Percentiles rank a stretch among this genome's conserved stretches.
Conservation (phyloP, 441 rosid genomes). For the Populus hybrid region DNA sequence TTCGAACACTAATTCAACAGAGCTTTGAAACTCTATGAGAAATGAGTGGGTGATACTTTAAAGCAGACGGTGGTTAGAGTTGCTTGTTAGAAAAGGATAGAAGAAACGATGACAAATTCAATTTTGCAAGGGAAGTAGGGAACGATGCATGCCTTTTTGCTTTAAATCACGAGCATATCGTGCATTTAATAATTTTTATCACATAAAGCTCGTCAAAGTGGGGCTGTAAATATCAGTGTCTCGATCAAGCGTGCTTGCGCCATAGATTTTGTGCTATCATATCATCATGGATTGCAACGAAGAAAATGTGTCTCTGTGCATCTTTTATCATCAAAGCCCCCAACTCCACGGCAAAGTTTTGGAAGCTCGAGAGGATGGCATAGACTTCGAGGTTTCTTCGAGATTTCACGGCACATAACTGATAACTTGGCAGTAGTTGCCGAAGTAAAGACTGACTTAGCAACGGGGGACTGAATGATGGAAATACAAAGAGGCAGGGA, state of each 20-base stretch:
- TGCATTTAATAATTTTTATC: neutral
- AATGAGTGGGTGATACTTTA: neutral
- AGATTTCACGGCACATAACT: no score
- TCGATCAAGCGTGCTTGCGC: constrained; percentile 6
- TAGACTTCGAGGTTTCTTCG: no score
- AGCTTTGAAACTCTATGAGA: neutral
- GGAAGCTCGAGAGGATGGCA: neutral
- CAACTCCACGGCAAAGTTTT: neutral
- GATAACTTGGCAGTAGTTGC: no score
- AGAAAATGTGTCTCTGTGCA: neutral
- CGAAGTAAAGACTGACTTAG: no score
- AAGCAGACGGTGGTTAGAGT: neutral
- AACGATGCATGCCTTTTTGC: neutral
- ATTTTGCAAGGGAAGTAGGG: neutral
- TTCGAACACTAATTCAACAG: no score
- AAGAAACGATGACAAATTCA: neutral
- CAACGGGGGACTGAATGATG: no score
- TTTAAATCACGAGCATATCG: neutral
- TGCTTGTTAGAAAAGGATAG: neutral
- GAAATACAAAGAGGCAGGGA: no score
- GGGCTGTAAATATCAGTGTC: neutral
- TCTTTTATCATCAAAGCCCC: neutral
- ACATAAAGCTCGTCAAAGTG: neutral
- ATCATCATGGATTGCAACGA: neutral
- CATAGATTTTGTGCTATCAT: neutral